These are phyloP conservation scores for Gossypium laxum DNA, from an alignment of 441 rosid genomes.

Conservation along the genomic window DNA sequence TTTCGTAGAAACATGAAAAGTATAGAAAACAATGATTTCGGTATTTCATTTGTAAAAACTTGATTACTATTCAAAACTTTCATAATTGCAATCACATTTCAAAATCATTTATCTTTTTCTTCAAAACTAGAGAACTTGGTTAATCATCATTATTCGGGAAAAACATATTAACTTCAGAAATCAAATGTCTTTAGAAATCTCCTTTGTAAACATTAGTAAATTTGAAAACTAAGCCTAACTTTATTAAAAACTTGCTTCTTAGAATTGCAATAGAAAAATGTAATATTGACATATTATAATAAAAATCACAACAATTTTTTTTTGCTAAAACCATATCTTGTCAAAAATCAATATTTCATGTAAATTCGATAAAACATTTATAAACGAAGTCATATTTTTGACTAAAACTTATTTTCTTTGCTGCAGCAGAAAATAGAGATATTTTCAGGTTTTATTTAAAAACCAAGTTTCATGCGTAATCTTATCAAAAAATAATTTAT, in stretches of 20 bases:
- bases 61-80: background rate
- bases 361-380: background rate
- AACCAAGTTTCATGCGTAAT: background rate
- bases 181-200: no score
- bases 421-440: no score
- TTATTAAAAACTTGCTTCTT: background rate
- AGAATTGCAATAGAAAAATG: background rate
- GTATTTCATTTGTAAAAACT: background rate
- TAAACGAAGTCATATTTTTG: background rate
- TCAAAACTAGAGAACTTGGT: background rate
- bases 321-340: background rate
- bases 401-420: background rate
- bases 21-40: background rate
- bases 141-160: background rate
- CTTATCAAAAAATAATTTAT: background rate
- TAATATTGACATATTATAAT: no score
- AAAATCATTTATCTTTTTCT: background rate
- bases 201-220: background rate
- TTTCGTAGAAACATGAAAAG: background rate
- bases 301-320: background rate
- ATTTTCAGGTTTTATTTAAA: background rate
- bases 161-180: background rate
- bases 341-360: background rate
- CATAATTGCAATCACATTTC: background rate
- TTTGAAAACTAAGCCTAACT: background rate